Evolutionary conservation across 2,329 filamentous ascomycete species (phyloP).

Genomic region (Daldinia eschscholtzii): DNA sequence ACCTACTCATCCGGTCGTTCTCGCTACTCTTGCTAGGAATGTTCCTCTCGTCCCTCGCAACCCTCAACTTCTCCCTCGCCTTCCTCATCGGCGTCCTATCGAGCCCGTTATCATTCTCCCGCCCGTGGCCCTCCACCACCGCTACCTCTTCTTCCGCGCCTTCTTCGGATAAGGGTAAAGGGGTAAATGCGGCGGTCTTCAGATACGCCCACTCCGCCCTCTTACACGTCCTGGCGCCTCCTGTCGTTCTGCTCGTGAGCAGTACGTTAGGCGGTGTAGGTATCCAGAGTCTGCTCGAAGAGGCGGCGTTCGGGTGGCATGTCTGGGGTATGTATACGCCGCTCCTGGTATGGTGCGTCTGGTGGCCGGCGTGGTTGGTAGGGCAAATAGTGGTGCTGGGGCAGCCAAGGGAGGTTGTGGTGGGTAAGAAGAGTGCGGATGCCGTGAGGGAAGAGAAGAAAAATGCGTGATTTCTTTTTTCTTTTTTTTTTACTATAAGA

Average conservation of each 20-base stretch:
- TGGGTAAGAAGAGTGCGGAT: neutral
- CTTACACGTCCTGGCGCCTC: conserved; percentile 72
- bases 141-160: conserved; percentile 45
- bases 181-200: neutral
- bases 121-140: conserved; percentile 56
- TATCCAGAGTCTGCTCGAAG: conserved; percentile 71
- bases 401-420: conserved; percentile 30
- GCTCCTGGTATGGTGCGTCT: conserved; percentile 91
- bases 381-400: conserved; percentile 69
- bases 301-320: conserved; percentile 88
- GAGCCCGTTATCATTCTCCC: conserved; percentile 82
- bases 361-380: conserved; percentile 92
- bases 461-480: conserved; percentile 24
- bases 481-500: neutral
- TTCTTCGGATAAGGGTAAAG: neutral
- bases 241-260: conserved; percentile 65
- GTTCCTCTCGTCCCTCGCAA: conserved; percentile 91
- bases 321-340: conserved; percentile 91
- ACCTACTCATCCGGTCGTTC: conserved; percentile 86
- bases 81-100: conserved; percentile 86
- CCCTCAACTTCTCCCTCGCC: conserved; percentile 93
- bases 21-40: conserved; percentile 93
- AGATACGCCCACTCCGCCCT: conserved; percentile 62
- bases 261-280: conserved; percentile 51
- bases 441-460: conserved; percentile 40